Conservation (phyloP, 805 yeast species). For the Starmerella bombi region DNA sequence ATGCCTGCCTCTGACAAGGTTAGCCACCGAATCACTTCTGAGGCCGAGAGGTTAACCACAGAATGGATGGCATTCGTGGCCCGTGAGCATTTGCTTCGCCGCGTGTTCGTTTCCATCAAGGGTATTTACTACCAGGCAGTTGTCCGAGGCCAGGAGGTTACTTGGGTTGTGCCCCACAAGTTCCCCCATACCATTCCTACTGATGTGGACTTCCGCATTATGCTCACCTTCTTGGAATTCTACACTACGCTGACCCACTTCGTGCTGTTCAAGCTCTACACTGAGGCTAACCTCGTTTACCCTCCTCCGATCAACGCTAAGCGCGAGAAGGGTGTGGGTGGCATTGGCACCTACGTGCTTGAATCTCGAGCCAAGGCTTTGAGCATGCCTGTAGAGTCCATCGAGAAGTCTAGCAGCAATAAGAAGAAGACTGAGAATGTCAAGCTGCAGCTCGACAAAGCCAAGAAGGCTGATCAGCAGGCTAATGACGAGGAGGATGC, state of each 20-base stretch:
- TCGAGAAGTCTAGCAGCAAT: constrained; percentile 16
- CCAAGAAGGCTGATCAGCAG: constrained; percentile 32
- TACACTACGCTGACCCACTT: constrained; percentile 86
- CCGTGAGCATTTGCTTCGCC: constrained; percentile 63
- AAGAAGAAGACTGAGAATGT: constrained; percentile 1
- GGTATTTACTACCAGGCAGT: constrained; percentile 92
- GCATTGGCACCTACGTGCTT: constrained; percentile 69
- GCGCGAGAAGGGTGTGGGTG: constrained; percentile 77
- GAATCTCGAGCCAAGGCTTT: constrained; percentile 31
- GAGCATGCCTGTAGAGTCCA: constrained; percentile 12
- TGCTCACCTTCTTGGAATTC: constrained; percentile 92
- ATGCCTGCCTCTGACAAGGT: constrained; percentile 88
- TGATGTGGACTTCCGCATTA: constrained; percentile 90
- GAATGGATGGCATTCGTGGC: constrained; percentile 95
- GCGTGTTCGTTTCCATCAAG: constrained; percentile 90
- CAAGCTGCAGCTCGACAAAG: constrained; percentile 31
- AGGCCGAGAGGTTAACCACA: constrained; percentile 74
- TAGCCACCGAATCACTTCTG: constrained; percentile 65
- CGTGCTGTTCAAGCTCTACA: constrained; percentile 70
- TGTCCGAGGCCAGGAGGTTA: constrained; percentile 79
- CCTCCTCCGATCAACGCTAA: constrained; percentile 74
- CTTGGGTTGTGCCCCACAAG: constrained; percentile 95
- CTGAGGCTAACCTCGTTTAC: constrained; percentile 72
- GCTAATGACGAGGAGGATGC: constrained; percentile 27
- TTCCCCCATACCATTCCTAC: constrained; percentile 91